Evolutionary conservation across 495 filamentous ascomycete genomes (phyloP).

Genomic region (Annulohypoxylon nitens): DNA sequence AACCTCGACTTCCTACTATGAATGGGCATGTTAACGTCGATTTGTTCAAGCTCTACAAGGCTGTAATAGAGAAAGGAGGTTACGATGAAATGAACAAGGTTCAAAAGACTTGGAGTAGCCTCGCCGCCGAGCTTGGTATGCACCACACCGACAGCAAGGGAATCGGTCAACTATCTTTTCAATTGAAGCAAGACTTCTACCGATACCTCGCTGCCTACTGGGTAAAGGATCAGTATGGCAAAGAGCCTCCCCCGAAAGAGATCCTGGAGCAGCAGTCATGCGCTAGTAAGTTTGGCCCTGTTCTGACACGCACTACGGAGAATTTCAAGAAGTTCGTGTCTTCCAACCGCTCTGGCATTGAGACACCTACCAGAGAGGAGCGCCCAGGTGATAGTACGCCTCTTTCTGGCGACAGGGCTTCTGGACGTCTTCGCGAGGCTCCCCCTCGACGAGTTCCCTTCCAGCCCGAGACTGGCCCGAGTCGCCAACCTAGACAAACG

Average conservation of each 20-base stretch:
- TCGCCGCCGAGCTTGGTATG: conserved; percentile 74
- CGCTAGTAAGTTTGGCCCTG: conserved; percentile 72
- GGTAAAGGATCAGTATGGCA: conserved; percentile 75
- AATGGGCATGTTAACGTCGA: conserved; percentile 75
- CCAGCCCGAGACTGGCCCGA: conserved; percentile 76
- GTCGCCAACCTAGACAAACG: conserved; percentile 69
- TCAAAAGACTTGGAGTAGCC: conserved; percentile 81
- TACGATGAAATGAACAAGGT: conserved; percentile 85
- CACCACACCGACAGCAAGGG: conserved; percentile 68
- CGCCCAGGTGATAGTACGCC: conserved; percentile 72
- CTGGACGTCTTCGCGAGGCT: conserved; percentile 79
- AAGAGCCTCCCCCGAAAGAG: conserved; percentile 83
- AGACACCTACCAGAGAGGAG: conserved; percentile 72
- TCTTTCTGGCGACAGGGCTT: conserved; percentile 69
- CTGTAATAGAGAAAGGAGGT: conserved; percentile 76
- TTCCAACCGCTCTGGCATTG: conserved; percentile 66
- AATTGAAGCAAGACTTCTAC: conserved; percentile 85
- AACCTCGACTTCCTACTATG: conserved; percentile 72
- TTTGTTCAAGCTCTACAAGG: conserved; percentile 76
- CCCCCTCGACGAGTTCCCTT: conserved; percentile 85
- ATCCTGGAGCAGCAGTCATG: conserved; percentile 74
- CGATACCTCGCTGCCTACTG: conserved; percentile 86
- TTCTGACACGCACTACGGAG: conserved; percentile 81
- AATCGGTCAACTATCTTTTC: conserved; percentile 78
- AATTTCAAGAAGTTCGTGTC: conserved; percentile 66